Base-by-base conservation (phyloP, 2,329 filamentous ascomycete genomes). In the Thielaviopsis ethacetica region DNA sequence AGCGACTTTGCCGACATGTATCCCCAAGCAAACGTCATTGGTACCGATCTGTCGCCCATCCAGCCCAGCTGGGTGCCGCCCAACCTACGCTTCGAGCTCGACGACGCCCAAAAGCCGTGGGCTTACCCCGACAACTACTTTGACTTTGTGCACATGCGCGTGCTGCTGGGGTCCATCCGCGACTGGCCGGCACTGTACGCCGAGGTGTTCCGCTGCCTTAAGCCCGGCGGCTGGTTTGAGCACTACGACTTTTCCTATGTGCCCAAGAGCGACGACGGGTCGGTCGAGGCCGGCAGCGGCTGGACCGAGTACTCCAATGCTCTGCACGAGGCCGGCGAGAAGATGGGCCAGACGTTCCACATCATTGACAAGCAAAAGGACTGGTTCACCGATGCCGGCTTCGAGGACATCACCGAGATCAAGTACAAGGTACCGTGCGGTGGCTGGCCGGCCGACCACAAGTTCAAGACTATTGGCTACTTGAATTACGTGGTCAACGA, bases 81-180 rank as follows among this genome's bases (percentile, higher is more conserved):
- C 50, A 85, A 84, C 64, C 78, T 82, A 59, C 75, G 77, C 63
- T 85, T 84, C 62, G 73, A 82, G 62, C 75, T 84, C 53, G 81
- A 84, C 67, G 80, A 85, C 65, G 75, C 78, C 44, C 77, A 81
- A 64, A 73, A 67, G 30, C 66, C 71, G 15, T 74, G 71, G 71
- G 77, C 69, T 68, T 79, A 69, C 49, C 70, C 73, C 1, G 65
- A 70, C 1, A 64, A 75, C 57, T 67, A 73, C 57, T 81, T 81
- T 65, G 80, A 84, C 67, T 80, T 75, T 64, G 75, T 85, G 57
- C 81, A 83, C 65, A 74, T 77, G 17, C 73, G 81, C 5, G 75
- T 66, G 10, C 66, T 82, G 1, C 72, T 81, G 59, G 67, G 68
- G 24, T 75, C 75, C 59, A 76, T 84, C 59, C 68, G 71, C 2